Evolutionary conservation across 768 basidiomycete genomes (phyloP).

Genomic region (Tulasnella sp.): DNA sequence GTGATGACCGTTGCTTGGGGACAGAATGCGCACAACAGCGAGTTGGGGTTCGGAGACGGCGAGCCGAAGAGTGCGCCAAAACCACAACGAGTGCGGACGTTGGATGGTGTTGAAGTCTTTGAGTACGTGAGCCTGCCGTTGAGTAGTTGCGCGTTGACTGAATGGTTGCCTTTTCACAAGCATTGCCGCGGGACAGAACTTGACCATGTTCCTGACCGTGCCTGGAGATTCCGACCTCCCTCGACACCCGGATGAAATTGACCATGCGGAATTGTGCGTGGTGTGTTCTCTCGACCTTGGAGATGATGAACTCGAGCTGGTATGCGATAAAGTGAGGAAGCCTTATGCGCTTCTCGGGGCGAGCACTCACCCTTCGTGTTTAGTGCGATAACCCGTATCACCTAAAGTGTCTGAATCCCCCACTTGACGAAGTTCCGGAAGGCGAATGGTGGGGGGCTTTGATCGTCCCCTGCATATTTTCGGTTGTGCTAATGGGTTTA

Average conservation of each 20-base stretch:
- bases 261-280: conserved; percentile 54
- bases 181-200: conserved; percentile 76
- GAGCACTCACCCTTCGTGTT: not conserved
- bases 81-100: conserved; percentile 53
- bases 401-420: conserved; percentile 65
- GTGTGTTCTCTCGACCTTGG: conserved; percentile 59
- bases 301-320: conserved; percentile 57
- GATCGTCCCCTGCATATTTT: not conserved
- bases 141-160: not conserved
- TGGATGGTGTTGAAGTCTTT: conserved; percentile 70
- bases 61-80: conserved; percentile 82
- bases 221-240: conserved; percentile 68
- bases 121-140: conserved; percentile 34
- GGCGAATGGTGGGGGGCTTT: conserved; percentile 53
- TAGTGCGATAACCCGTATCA: conserved; percentile 90
- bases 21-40: conserved; percentile 35
- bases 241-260: conserved; percentile 64
- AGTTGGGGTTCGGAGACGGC: conserved; percentile 68
- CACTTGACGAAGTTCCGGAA: conserved; percentile 61
- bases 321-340: conserved; percentile 72
- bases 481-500: not conserved
- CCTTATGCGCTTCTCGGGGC: not conserved
- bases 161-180: conserved; percentile 30
- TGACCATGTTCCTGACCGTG: conserved; percentile 67
- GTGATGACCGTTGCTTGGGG: conserved; percentile 19